Evolutionary conservation across 768 basidiomycete species (phyloP).

Genomic region (Glaciozyma antarctica): DNA sequence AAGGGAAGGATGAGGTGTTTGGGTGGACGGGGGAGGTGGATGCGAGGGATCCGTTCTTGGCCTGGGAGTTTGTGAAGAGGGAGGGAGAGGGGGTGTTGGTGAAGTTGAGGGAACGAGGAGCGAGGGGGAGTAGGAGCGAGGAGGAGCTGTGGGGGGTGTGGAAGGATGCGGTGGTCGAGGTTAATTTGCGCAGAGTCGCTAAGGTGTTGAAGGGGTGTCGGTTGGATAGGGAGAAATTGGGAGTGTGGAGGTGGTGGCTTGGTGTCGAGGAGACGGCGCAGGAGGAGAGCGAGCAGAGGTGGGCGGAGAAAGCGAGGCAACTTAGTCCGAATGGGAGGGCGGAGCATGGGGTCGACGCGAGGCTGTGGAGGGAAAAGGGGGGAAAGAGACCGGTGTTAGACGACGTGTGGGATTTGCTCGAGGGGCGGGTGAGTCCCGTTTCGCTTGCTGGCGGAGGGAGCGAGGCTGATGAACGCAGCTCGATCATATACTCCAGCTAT

Average conservation of each 20-base stretch:
- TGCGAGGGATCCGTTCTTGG: background rate
- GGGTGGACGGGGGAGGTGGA: background rate
- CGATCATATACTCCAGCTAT: constrained; percentile 15
- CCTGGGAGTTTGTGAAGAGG: background rate
- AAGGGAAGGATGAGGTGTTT: background rate
- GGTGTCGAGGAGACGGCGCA: background rate
- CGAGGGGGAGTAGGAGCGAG: background rate
- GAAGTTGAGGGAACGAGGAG: background rate
- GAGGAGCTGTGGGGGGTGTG: constrained; percentile 9
- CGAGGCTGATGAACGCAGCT: constrained; percentile 1
- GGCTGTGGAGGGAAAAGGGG: background rate
- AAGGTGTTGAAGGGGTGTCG: constrained; percentile 4
- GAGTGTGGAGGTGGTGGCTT: constrained; percentile 24
- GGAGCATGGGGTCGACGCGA: background rate
- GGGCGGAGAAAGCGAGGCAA: background rate
- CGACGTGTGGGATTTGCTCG: constrained; percentile 30
- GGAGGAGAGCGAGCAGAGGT: background rate
- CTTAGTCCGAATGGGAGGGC: background rate
- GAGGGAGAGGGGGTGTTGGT: background rate
- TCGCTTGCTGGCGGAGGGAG: no score
- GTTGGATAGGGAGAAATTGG: constrained; percentile 19
- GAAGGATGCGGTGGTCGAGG: constrained; percentile 18
- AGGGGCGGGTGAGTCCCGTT: constrained; percentile 14
- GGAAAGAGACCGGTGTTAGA: constrained; percentile 7
- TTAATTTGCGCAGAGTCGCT: constrained; percentile 10